These are phyloP conservation scores for Haematococcus lacustris DNA, from an alignment of 139 green algal genomes.

Conservation along the genomic window DNA sequence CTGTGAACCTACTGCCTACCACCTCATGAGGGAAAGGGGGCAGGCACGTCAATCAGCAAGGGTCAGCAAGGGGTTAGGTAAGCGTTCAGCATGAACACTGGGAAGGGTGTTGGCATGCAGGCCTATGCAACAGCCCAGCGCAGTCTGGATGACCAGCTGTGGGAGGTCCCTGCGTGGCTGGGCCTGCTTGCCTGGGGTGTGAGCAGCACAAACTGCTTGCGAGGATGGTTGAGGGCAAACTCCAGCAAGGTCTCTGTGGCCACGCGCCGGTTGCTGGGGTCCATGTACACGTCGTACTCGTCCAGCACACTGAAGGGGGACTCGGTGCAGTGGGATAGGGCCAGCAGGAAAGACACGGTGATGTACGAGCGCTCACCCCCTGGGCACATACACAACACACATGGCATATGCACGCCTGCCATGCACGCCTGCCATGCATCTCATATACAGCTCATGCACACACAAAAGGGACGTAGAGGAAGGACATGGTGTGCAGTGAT, in stretches of 20 bases:
- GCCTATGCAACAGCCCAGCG: background rate
- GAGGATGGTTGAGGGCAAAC: slow-evolving; percentile 47
- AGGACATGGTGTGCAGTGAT: too few species aligned
- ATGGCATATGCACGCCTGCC: background rate
- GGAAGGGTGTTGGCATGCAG: background rate
- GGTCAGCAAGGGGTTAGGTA: too few species aligned
- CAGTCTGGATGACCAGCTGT: background rate
- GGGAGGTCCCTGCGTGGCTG: background rate
- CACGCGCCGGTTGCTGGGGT: slow-evolving; percentile 51
- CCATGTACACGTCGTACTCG: slow-evolving; percentile 88
- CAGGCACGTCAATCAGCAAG: too few species aligned
- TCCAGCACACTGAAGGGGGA: slow-evolving; percentile 78
- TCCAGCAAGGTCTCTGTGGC: slow-evolving; percentile 69
- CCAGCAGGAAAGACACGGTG: slow-evolving; percentile 82
- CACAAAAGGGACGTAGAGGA: too few species aligned
- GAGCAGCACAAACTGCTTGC: slow-evolving; percentile 75
- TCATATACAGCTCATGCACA: background rate
- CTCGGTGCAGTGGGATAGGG: slow-evolving; percentile 67
- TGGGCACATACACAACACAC: slow-evolving; percentile 10
- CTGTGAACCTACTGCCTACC: too few species aligned
- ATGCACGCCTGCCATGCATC: background rate
- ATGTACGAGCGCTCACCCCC: slow-evolving; percentile 87
- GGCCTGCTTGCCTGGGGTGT: slow-evolving; percentile 51
- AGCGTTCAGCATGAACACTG: too few species aligned
- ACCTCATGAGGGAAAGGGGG: background rate